Conservation (phyloP, 306 rosid species). For the Inga laurina region DNA sequence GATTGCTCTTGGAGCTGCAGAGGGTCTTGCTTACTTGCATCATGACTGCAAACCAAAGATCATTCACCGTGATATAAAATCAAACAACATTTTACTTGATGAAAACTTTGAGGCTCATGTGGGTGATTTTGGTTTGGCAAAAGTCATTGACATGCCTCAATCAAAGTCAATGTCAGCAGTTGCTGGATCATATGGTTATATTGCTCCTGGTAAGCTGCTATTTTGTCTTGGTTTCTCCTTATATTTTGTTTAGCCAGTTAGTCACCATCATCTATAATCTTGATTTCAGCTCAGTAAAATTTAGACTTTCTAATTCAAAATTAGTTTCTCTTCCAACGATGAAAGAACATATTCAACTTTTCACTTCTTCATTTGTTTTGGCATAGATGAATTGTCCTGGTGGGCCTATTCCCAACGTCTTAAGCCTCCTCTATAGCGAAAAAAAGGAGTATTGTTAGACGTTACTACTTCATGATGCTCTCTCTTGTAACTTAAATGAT, state of each 20-base stretch:
- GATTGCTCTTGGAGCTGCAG: slow-evolving; percentile 98
- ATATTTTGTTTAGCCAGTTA: not conserved
- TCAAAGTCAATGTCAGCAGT: slow-evolving; percentile 97
- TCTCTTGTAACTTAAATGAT: too few relatives aligned
- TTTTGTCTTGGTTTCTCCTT: not conserved
- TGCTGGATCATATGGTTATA: slow-evolving; percentile 98
- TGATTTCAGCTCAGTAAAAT: not conserved
- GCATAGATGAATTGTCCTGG: not conserved
- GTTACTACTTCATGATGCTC: too few relatives aligned
- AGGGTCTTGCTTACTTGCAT: slow-evolving; percentile 96
- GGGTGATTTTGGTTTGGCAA: slow-evolving; percentile 97
- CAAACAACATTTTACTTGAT: slow-evolving; percentile 88
- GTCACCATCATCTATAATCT: not conserved
- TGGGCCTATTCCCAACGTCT: not conserved
- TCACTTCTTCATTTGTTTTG: not conserved
- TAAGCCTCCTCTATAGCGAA: not conserved
- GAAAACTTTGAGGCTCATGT: slow-evolving; percentile 92
- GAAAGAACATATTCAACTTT: not conserved
- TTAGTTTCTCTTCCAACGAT: not conserved
- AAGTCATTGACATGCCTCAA: slow-evolving; percentile 96
- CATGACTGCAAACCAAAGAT: slow-evolving; percentile 96
- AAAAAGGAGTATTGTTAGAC: too few relatives aligned
- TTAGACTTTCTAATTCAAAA: not conserved
- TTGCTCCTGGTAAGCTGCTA: slow-evolving; percentile 86
- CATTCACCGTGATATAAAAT: slow-evolving; percentile 92